Base-by-base conservation (phyloP, 352 stramenopile genomes). In the Globisporangium parvum region DNA sequence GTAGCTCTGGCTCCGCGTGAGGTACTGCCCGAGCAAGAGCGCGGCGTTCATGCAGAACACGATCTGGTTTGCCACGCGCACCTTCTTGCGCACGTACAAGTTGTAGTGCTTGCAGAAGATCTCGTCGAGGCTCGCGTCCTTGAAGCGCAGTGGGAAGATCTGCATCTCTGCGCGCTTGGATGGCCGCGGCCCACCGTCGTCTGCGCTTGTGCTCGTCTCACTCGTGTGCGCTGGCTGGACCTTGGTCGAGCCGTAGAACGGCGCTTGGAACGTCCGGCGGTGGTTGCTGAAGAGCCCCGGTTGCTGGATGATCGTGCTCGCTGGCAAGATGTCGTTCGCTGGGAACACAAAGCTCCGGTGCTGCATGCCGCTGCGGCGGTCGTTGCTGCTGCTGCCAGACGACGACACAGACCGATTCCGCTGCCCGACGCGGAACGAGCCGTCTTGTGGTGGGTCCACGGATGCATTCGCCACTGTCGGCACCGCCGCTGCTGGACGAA, bases 51-150 rank as follows among this genome's bases (percentile, higher is more conserved):
- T 51, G 41, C 66, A 47, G 18, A 76, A 64, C 47, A 85, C 53
- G 31, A 90, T 76, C 35, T 69, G 62, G 40, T 71, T 78, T 3
- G 77, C 70, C 8, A 74, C 50, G 26, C 73, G 73, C 53, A 90
- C 73, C 66, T 90, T 90, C 33, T 70, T 71, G 50, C 77, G 62
- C 46, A 90, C 79, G 55, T 90, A 90, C 20, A 85, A 54, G 33
- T 80, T 85, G 67, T 81, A 90, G 61, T 90, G 79, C 51, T 85
- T 84, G 59, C 69, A 76, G 47, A 90, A 90, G 39, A 78, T 70
- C 39, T 90, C 79, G 67, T 88, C 79, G 28, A 87, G 65, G 37
- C 62, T 73, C 8, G 46, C 39, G 66, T 90, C 76, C n/a, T 62
- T 69, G 51, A 90, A 90, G 2, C 70, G 67, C 24, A 87, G 55